A percentile compares a stretch with the other conserved stretches of the same genome.
These are phyloP conservation scores for Saccharomycopsis malanga DNA, from an alignment of 805 yeast genomes.

Conservation along the genomic window DNA sequence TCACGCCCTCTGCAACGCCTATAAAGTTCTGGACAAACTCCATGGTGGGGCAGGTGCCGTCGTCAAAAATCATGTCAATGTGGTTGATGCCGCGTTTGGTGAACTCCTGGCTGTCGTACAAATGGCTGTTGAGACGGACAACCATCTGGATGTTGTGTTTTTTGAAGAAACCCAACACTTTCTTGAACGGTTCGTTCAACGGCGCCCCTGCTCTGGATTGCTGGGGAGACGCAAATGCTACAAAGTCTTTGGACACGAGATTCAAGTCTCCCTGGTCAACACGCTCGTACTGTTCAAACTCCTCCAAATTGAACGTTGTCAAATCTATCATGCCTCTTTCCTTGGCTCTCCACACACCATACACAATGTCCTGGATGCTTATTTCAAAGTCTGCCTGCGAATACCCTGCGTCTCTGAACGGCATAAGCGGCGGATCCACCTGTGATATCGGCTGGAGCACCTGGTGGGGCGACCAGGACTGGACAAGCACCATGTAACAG, in stretches of 20 bases:
- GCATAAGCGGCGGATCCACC: slow-evolving; percentile 87
- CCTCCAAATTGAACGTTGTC: slow-evolving; percentile 82
- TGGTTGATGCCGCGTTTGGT: slow-evolving; percentile 79
- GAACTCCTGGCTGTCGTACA: slow-evolving; percentile 81
- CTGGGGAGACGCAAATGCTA: slow-evolving; percentile 96
- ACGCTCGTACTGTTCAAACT: slow-evolving; percentile 87
- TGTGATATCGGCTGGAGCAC: slow-evolving; percentile 92
- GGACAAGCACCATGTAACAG: slow-evolving; percentile 91
- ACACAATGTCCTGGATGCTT: slow-evolving; percentile 89
- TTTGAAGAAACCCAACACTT: slow-evolving; percentile 72
- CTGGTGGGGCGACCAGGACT: slow-evolving; percentile 97
- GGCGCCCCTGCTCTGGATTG: slow-evolving; percentile 48
- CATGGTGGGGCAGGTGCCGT: slow-evolving; percentile 96
- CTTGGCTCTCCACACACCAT: slow-evolving; percentile 97
- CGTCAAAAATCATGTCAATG: slow-evolving; percentile 93
- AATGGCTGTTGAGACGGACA: slow-evolving; percentile 85
- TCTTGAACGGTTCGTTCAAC: slow-evolving; percentile 68
- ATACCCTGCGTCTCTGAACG: slow-evolving; percentile 96
- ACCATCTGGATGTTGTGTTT: slow-evolving; percentile 76
- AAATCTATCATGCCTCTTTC: slow-evolving; percentile 84
- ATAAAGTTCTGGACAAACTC: slow-evolving; percentile 87
- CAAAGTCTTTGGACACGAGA: slow-evolving; percentile 82
- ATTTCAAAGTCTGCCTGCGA: slow-evolving; percentile 91
- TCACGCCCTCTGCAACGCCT: slow-evolving; percentile 90
- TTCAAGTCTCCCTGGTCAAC: slow-evolving; percentile 98